phyloP scores from a whole-genome alignment of 805 yeast genomes.

The Saccharomycopsis sp. region DNA sequence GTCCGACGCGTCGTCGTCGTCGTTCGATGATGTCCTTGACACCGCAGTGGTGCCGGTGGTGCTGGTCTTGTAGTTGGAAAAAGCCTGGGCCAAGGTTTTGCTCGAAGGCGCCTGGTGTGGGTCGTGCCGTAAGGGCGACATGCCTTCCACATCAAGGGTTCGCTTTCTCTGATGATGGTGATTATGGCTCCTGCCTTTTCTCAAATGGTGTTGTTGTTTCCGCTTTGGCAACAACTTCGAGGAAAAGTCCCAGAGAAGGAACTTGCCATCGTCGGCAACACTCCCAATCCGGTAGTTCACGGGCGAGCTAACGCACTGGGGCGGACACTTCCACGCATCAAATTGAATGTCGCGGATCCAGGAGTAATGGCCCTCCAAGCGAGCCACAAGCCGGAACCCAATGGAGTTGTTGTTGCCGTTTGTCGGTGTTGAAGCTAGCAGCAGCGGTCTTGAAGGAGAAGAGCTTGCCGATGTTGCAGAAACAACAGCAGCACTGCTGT shows the following conservation, averaged over 20 bases:
- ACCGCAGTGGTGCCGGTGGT: too few relatives aligned
- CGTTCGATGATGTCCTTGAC: background rate
- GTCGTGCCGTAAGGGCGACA: too few relatives aligned
- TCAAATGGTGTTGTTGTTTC: slow-evolving; percentile 21
- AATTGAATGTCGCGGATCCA: slow-evolving; percentile 41
- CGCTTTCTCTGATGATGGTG: slow-evolving; percentile 14
- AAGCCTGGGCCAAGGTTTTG: too few relatives aligned
- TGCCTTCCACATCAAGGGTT: too few relatives aligned
- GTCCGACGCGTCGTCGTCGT: background rate
- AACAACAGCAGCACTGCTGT: background rate
- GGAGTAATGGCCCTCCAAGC: slow-evolving; percentile 38
- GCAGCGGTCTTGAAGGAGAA: slow-evolving; percentile 1
- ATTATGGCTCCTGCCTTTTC: slow-evolving; percentile 2
- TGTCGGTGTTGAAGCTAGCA: background rate
- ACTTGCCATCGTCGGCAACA: slow-evolving; percentile 47
- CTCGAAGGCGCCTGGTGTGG: too few relatives aligned
- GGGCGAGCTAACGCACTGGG: slow-evolving; percentile 23
- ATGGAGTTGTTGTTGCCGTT: background rate
- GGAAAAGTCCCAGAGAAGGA: slow-evolving; percentile 46
- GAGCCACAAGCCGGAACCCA: slow-evolving; percentile 13
- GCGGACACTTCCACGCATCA: slow-evolving; percentile 32
- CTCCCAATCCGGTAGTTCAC: slow-evolving; percentile 40
- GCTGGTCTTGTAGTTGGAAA: too few relatives aligned
- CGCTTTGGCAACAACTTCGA: slow-evolving; percentile 35
- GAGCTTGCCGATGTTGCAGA: background rate